Percentiles rank a stretch among this genome's conserved stretches.
Evolutionary conservation across 208 protist species (phyloP).

Genomic region (Zelonia costaricensis): DNA sequence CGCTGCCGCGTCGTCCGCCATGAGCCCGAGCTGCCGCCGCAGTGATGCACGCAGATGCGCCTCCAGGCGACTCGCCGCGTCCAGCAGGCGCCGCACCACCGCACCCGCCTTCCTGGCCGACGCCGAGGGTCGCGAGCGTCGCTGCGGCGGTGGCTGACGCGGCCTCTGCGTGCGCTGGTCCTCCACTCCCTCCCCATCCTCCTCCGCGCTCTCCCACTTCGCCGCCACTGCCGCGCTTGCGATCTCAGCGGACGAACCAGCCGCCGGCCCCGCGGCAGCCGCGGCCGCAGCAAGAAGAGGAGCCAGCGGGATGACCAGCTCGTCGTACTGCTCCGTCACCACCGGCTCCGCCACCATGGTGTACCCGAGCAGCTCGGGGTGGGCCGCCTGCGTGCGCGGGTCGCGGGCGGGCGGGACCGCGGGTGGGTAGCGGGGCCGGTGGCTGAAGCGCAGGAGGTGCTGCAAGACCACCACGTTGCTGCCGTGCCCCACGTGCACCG

Average conservation of each 20-base stretch:
- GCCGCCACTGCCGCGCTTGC: not conserved
- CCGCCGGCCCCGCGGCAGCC: not conserved
- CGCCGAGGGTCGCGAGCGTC: no score
- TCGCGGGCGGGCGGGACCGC: slow-evolving; percentile 57
- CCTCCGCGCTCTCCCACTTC: not conserved
- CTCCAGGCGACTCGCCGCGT: slow-evolving; percentile 18
- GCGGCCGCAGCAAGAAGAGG: not conserved
- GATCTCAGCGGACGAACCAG: not conserved
- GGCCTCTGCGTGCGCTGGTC: not conserved
- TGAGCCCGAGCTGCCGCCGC: slow-evolving; percentile 22
- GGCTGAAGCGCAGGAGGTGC: slow-evolving; percentile 84
- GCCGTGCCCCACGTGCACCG: slow-evolving; percentile 32
- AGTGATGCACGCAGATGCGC: slow-evolving; percentile 16
- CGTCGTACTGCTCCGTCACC: slow-evolving; percentile 86
- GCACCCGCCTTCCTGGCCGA: not conserved
- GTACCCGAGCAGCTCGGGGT: slow-evolving; percentile 69
- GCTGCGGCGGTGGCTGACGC: no score
- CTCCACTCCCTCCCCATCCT: not conserved
- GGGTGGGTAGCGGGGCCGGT: slow-evolving; percentile 43
- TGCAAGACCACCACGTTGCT: slow-evolving; percentile 60
- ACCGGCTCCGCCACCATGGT: slow-evolving; percentile 68
- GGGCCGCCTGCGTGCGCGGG: slow-evolving; percentile 26
- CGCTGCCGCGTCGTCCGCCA: not conserved
- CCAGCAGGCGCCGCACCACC: slow-evolving; percentile 1
- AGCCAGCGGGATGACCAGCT: slow-evolving; percentile 64